A percentile compares a stretch with the other conserved stretches of the same genome.
phyloP scores from a whole-genome alignment of 176 grass and related monocot genomes.

The Musa acuminata region DNA sequence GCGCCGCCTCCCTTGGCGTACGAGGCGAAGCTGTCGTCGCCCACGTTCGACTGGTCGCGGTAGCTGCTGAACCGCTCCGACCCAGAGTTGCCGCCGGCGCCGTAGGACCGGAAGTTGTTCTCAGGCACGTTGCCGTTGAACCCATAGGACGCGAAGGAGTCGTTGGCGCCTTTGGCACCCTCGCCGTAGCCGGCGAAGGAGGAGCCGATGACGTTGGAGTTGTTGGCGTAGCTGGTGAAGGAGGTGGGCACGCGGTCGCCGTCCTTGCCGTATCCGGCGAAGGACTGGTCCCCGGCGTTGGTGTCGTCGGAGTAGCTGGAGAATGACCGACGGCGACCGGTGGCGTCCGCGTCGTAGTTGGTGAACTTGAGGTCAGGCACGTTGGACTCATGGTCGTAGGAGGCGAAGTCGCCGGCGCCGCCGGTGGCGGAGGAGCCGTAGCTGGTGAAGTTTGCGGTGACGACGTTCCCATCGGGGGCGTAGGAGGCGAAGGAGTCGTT shows the following conservation, averaged over 20 bases:
- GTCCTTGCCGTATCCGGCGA: constrained; percentile 10
- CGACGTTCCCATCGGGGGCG: constrained; percentile 10
- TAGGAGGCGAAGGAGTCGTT: constrained; percentile 4
- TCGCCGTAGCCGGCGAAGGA: constrained; percentile 13
- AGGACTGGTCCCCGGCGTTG: constrained; percentile 14
- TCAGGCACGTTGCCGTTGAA: constrained; percentile 12
- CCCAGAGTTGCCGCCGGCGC: constrained; percentile 2
- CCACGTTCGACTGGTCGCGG: constrained; percentile 17
- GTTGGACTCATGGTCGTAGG: constrained; percentile 4
- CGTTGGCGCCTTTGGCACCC: constrained; percentile 6
- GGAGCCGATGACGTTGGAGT: constrained; percentile 14
- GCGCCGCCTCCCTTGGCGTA: constrained; percentile 8
- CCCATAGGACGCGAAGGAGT: constrained; percentile 9
- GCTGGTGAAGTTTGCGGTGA: constrained; percentile 18
- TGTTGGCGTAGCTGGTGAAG: constrained; percentile 1
- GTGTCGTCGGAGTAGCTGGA: constrained; percentile 9
- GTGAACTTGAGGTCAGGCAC: constrained; percentile 12
- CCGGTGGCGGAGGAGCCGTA: constrained; percentile 17
- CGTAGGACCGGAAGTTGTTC: constrained; percentile 16
- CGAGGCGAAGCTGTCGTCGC: constrained; percentile 16
- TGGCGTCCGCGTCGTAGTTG: constrained; percentile 9
- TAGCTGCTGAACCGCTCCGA: constrained; percentile 9
- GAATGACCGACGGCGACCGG: neutral
- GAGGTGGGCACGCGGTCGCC: neutral
- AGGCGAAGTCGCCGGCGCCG: constrained; percentile 8